phyloP scores from a whole-genome alignment of 257 asterid species.

The Cruciata laevipes region DNA sequence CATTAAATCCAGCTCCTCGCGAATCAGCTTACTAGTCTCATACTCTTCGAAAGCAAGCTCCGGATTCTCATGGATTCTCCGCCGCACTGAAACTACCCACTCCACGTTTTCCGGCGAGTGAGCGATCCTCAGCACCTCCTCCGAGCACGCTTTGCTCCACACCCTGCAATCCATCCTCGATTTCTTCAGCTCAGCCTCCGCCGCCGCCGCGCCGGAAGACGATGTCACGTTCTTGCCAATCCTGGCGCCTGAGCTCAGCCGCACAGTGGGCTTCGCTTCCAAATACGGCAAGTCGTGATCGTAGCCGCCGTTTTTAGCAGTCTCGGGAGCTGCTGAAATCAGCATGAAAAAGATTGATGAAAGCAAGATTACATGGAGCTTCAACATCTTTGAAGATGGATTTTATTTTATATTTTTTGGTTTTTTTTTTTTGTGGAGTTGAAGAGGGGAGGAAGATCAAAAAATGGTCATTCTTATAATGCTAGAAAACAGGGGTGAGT shows the following conservation, averaged over 20 bases:
- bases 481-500: not conserved
- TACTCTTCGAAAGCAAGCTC: slow-evolving; percentile 80
- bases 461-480: not conserved
- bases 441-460: not conserved
- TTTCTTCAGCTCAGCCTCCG: not conserved
- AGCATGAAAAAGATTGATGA: not conserved
- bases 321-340: not conserved
- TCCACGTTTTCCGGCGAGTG: slow-evolving; percentile 26
- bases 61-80: slow-evolving; percentile 72
- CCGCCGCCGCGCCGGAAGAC: not conserved
- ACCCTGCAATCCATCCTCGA: slow-evolving; percentile 23
- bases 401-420: too few relatives aligned
- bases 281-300: slow-evolving; percentile 36
- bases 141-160: slow-evolving; percentile 52
- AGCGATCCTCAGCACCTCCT: slow-evolving; percentile 41
- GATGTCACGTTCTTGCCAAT: slow-evolving; percentile 25
- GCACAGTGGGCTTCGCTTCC: slow-evolving; percentile 15
- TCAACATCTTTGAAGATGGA: not conserved
- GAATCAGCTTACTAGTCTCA: slow-evolving; percentile 57
- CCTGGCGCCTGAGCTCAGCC: not conserved
- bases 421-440: not conserved
- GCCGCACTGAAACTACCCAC: slow-evolving; percentile 62
- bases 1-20: slow-evolving; percentile 58
- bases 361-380: too few relatives aligned
- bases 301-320: not conserved